Evolutionary conservation across 2,329 filamentous ascomycete genomes (phyloP), one percentile per base, ranked within the genome.

Genomic region (Aurifilum marmelostoma): DNA sequence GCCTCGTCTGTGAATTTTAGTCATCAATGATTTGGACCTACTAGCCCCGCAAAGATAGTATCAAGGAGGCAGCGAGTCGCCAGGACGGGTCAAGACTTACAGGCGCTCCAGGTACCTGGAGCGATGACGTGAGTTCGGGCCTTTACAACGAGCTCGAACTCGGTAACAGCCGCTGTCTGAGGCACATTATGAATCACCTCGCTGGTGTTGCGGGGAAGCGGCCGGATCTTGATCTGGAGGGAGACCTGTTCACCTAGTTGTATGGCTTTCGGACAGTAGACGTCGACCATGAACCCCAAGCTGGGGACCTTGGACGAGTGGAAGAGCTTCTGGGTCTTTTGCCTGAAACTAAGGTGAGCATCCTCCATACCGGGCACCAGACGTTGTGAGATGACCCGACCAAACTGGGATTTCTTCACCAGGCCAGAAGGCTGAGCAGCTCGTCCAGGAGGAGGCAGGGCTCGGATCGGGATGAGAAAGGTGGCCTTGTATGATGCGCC

Each of bases 311-410:
- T 79, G 14, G 78, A 76, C 0, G 76, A 75, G 2, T 71, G 70
- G 5, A 82, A 76, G 2, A 80, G 63, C 43, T 76, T 75, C 11
- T 75, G 76, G 0, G 75, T 73, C 66, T 75, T 80, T 61, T 80
- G 77, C 14, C 73, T 76, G 37, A 81, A 73, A 0, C 75, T 74
- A 21, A 81, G 65, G 2, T 77, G 73, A 0, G 63, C 74, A 4
- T 74, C 37, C 27, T 76, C 73, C 73, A 76, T 76, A 0, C 76
- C 78, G 0, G 80, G 78, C 0, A 78, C 34, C 0, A 82, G 72
- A 4, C 75, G 76, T 12, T 70, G 65, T 32, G 69, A 39, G 21
- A 21, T 76, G 73, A 1, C 73, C 75, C 67, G 9, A 76, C 39
- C 0, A 6, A 12, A 0, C 66, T 63, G 7, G 6, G n/a, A 54